A percentile compares a stretch with the other conserved stretches of the same genome.
Evolutionary conservation across 257 asterid species (phyloP).

Genomic region (Nicotiana paniculata): DNA sequence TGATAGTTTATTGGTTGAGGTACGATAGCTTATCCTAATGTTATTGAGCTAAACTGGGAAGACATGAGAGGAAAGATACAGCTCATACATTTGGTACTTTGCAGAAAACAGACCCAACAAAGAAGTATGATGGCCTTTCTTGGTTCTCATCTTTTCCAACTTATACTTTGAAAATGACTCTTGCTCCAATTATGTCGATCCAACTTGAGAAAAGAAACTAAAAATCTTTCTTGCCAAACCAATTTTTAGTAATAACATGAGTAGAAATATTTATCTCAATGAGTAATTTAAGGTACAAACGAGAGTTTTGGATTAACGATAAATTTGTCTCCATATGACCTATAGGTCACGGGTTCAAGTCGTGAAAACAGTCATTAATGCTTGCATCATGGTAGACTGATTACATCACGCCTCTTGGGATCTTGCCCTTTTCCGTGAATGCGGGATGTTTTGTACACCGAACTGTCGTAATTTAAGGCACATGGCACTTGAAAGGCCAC

Average conservation of each 20-base stretch:
- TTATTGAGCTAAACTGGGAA: background rate
- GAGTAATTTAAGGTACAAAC: background rate
- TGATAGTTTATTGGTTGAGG: background rate
- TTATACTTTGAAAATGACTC: background rate
- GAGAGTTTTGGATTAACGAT: too few relatives aligned
- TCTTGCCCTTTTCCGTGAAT: too few relatives aligned
- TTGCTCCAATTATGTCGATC: background rate
- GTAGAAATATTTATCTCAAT: background rate
- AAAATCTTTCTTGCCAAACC: background rate
- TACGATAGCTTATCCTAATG: background rate
- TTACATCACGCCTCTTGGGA: too few relatives aligned
- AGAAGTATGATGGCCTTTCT: background rate
- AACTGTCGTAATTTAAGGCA: background rate
- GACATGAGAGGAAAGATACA: background rate
- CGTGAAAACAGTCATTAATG: too few relatives aligned
- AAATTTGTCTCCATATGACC: too few relatives aligned
- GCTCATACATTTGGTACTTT: background rate
- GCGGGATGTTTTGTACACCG: too few relatives aligned
- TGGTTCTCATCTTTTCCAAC: background rate
- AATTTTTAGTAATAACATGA: background rate
- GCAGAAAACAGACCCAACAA: background rate
- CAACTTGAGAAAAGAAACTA: background rate
- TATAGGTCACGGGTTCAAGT: too few relatives aligned
- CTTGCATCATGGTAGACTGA: too few relatives aligned
- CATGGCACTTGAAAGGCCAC: background rate